phyloP scores from a whole-genome alignment of 108 stramenopile genomes.

The Fistulifera pelliculosa region DNA sequence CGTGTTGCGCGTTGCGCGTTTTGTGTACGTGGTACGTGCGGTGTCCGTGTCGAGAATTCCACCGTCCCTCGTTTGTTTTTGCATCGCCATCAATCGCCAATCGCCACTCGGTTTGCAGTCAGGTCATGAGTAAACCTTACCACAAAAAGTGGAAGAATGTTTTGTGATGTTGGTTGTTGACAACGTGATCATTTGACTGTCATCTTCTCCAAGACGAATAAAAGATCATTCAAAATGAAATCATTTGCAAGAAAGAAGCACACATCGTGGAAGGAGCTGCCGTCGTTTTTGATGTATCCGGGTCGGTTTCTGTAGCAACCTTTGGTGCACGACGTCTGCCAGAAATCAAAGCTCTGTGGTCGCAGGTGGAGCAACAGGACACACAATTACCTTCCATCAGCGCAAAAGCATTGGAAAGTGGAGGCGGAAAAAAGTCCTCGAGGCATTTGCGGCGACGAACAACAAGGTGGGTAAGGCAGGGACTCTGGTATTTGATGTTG shows the following conservation, averaged over 20 bases:
- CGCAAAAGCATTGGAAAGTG: constrained; percentile 18
- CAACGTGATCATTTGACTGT: no score
- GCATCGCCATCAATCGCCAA: no score
- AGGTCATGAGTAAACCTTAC: no score
- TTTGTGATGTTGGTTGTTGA: no score
- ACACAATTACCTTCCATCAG: constrained; percentile 3
- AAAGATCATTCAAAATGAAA: not conserved
- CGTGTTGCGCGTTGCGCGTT: no score
- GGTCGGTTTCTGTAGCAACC: constrained; percentile 46
- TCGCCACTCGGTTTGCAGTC: no score
- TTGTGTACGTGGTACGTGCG: no score
- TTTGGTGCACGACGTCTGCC: constrained; percentile 63
- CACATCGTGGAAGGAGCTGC: constrained; percentile 16
- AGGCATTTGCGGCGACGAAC: constrained; percentile 74
- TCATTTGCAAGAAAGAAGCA: not conserved
- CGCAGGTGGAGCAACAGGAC: not conserved
- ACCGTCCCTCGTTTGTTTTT: no score
- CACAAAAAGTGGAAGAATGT: no score
- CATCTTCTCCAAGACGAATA: not conserved
- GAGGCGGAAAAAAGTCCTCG: constrained; percentile 54
- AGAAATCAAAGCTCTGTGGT: constrained; percentile 45
- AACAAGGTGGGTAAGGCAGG: constrained; percentile 33
- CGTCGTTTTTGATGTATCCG: constrained; percentile 63
- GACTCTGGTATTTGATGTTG: not conserved
- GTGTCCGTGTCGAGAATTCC: no score